These are phyloP conservation scores for Diplodia mutila DNA, from an alignment of 2,329 filamentous ascomycete species.

Conservation along the genomic window DNA sequence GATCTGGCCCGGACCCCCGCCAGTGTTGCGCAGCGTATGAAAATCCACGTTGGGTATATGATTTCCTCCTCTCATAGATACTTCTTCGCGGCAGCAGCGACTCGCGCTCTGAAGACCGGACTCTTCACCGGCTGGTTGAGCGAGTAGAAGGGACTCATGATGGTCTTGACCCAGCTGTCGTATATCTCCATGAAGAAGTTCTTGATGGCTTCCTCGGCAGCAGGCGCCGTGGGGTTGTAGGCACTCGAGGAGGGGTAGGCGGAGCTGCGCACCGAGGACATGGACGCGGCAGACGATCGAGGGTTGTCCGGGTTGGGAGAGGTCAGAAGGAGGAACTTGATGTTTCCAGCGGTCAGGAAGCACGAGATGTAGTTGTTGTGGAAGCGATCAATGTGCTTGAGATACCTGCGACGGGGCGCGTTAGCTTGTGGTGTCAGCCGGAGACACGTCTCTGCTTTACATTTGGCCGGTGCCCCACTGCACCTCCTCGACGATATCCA, in stretches of 20 bases:
- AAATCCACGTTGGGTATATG: background rate
- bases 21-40: background rate
- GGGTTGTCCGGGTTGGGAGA: slow-evolving; percentile 59
- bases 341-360: slow-evolving; percentile 89
- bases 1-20: background rate
- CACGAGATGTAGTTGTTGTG: slow-evolving; percentile 94
- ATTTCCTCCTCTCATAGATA: slow-evolving; percentile 65
- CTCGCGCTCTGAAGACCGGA: slow-evolving; percentile 79
- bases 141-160: slow-evolving; percentile 95
- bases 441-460: slow-evolving; percentile 54
- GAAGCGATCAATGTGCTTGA: slow-evolving; percentile 96
- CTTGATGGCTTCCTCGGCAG: slow-evolving; percentile 93
- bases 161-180: slow-evolving; percentile 93
- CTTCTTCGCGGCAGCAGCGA: slow-evolving; percentile 88
- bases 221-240: slow-evolving; percentile 79
- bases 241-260: slow-evolving; percentile 69
- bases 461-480: slow-evolving; percentile 89
- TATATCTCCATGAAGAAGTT: slow-evolving; percentile 96
- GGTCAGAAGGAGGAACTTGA: slow-evolving; percentile 92
- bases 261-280: slow-evolving; percentile 47
- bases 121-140: slow-evolving; percentile 84
- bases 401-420: slow-evolving; percentile 65
- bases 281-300: slow-evolving; percentile 28
- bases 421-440: background rate
- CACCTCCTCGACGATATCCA: slow-evolving; percentile 94